A percentile compares a stretch with the other conserved stretches of the same genome.
Conservation (phyloP, 306 rosid species). For the Bauhinia variegata region DNA sequence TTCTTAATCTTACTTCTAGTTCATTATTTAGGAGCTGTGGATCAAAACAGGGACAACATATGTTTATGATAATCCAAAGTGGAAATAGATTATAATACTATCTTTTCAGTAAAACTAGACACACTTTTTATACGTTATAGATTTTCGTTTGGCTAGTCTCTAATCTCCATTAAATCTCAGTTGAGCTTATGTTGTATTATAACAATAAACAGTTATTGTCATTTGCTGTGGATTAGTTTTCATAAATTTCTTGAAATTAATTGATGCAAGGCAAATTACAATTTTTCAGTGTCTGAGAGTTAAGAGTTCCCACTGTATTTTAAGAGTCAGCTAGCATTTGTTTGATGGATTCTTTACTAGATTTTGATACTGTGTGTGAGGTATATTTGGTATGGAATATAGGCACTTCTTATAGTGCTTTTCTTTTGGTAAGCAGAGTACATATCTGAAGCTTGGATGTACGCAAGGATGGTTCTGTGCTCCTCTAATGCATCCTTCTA, state of each 20-base stretch:
- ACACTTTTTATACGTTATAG: neutral
- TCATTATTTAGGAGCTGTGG: constrained; percentile 15
- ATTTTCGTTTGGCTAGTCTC: neutral
- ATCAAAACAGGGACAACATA: neutral
- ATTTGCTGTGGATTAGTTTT: constrained; percentile 11
- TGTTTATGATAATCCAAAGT: neutral
- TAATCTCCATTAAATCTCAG: too few relatives aligned
- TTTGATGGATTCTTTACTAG: too few relatives aligned
- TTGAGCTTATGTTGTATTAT: neutral
- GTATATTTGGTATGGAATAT: neutral
- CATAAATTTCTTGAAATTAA: too few relatives aligned
- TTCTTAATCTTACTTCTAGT: constrained; percentile 11
- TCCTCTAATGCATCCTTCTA: constrained; percentile 61
- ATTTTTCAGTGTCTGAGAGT: constrained; percentile 16
- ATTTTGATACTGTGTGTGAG: constrained; percentile 15
- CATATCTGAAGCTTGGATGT: constrained; percentile 81
- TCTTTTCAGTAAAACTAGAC: neutral
- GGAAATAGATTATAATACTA: neutral
- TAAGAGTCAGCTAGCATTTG: neutral
- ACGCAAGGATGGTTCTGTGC: constrained; percentile 87
- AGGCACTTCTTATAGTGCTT: constrained; percentile 13
- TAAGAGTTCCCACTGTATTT: constrained; percentile 21
- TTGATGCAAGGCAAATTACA: constrained; percentile 16
- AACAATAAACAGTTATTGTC: constrained; percentile 14
- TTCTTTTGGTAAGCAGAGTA: constrained; percentile 54